These are phyloP conservation scores for Candida sanyiensis DNA, from an alignment of 805 yeast species.

Conservation along the genomic window DNA sequence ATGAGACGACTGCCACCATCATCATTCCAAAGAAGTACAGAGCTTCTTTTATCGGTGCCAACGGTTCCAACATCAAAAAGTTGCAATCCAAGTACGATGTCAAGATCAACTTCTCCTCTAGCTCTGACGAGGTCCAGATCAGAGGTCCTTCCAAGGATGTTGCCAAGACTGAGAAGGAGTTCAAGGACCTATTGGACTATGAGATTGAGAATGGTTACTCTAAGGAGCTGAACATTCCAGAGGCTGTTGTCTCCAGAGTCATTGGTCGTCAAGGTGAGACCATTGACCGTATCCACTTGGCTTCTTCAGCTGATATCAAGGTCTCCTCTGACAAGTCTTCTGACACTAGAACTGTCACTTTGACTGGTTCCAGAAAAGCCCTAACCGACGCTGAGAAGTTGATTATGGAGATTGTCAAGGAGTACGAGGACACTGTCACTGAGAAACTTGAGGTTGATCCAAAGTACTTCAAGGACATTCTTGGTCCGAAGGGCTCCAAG, in stretches of 20 bases:
- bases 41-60: constrained; percentile 75
- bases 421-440: constrained; percentile 55
- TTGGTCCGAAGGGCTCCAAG: constrained; percentile 74
- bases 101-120: constrained; percentile 66
- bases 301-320: constrained; percentile 40
- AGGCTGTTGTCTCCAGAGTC: constrained; percentile 70
- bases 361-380: constrained; percentile 73
- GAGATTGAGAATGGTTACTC: constrained; percentile 82
- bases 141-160: constrained; percentile 92
- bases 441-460: constrained; percentile 62
- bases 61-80: constrained; percentile 75
- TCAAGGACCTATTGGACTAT: constrained; percentile 75
- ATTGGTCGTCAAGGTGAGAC: constrained; percentile 87
- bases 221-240: constrained; percentile 59
- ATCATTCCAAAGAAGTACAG: constrained; percentile 75
- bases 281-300: constrained; percentile 73
- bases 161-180: constrained; percentile 73
- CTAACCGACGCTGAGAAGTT: constrained; percentile 65
- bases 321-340: constrained; percentile 40
- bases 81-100: constrained; percentile 86
- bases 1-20: constrained; percentile 62
- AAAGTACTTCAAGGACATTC: constrained; percentile 65
- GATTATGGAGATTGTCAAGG: constrained; percentile 58
- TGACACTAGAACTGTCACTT: constrained; percentile 55
- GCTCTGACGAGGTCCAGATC: constrained; percentile 55